Percentiles rank a stretch among this genome's conserved stretches.
phyloP scores from a whole-genome alignment of 306 rosid genomes.

The Pyrus betulifolia region DNA sequence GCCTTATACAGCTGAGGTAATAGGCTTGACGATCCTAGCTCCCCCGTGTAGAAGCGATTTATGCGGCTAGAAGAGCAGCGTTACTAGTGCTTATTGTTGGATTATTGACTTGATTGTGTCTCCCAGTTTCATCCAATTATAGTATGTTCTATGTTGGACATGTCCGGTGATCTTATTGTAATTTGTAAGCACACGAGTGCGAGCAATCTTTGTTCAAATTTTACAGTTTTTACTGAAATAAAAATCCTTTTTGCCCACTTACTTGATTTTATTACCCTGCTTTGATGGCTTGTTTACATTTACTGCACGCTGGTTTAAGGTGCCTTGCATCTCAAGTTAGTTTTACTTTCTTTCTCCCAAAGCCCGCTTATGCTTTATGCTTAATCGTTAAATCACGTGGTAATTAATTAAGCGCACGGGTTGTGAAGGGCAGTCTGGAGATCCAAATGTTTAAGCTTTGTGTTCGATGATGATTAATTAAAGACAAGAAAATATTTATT shows the following conservation, averaged over 20 bases:
- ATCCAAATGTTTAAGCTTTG: too few species aligned
- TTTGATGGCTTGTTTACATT: background rate
- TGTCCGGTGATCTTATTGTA: background rate
- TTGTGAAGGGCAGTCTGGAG: too few species aligned
- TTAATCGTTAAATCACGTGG: too few species aligned
- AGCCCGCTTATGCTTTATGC: background rate
- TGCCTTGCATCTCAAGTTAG: background rate
- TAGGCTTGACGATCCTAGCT: slow-evolving; percentile 75
- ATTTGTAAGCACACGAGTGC: background rate
- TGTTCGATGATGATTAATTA: too few species aligned
- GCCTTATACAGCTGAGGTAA: slow-evolving; percentile 47
- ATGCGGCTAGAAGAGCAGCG: slow-evolving; percentile 47
- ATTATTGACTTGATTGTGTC: slow-evolving; percentile 72
- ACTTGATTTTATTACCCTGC: slow-evolving; percentile 21
- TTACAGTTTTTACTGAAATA: background rate
- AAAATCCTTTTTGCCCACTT: background rate
- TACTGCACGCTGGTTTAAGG: too few species aligned
- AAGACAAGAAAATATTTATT: too few species aligned
- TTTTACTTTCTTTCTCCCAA: background rate
- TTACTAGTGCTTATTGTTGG: slow-evolving; percentile 26
- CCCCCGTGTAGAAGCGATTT: slow-evolving; percentile 47
- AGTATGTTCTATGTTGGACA: background rate
- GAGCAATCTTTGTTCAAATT: background rate
- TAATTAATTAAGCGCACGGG: too few species aligned
- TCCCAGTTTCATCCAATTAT: slow-evolving; percentile 58